These are phyloP conservation scores for Ganoderma sinense DNA, from an alignment of 1,284 basidiomycete species.

Conservation along the genomic window DNA sequence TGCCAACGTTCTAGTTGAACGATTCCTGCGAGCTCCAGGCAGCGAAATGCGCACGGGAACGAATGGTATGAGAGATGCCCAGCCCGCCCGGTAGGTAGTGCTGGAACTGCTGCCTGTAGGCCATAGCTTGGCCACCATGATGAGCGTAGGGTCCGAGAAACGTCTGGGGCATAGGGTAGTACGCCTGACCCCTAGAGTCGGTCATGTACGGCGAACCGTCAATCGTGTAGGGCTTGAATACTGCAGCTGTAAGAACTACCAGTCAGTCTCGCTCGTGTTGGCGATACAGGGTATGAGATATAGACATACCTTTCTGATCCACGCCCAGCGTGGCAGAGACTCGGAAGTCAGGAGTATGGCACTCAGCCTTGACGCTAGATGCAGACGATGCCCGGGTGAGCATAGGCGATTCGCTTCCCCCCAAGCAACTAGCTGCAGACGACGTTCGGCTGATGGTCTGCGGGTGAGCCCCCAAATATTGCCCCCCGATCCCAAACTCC, in stretches of 20 bases:
- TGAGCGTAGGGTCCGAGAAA: background rate
- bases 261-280: background rate
- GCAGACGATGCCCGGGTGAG: background rate
- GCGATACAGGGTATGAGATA: too few species aligned
- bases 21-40: background rate
- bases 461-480: background rate
- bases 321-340: background rate
- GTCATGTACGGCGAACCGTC: background rate
- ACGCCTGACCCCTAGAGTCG: too few species aligned
- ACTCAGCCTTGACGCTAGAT: background rate
- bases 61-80: background rate
- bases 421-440: background rate
- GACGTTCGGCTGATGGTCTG: background rate
- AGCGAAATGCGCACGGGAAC: background rate
- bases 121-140: background rate
- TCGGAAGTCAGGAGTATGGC: background rate
- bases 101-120: background rate
- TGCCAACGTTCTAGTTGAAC: background rate
- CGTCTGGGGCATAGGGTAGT: background rate
- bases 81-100: background rate
- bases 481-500: background rate
- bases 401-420: background rate
- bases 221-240: background rate
- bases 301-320: background rate
- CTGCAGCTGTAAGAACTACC: background rate